Percentiles rank a stretch among this genome's conserved stretches.
These are phyloP conservation scores for Rhizomucor miehei DNA, from an alignment of 371 early-diverging fungal species.

Conservation along the genomic window DNA sequence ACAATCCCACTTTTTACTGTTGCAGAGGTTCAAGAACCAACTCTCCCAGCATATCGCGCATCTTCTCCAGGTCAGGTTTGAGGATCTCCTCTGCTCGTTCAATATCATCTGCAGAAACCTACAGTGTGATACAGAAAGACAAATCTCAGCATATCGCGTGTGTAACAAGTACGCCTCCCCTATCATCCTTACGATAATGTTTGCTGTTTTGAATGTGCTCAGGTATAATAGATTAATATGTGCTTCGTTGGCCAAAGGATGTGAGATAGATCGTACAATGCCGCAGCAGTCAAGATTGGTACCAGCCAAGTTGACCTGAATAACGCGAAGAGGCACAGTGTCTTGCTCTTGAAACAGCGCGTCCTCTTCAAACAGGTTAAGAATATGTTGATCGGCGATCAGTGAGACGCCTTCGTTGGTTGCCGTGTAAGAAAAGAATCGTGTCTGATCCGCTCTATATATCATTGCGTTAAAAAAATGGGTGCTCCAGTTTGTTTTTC, in stretches of 20 bases:
- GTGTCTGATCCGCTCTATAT: conserved; percentile 2
- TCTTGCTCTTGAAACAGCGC: conserved; percentile 56
- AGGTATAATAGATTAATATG: conserved; percentile 70
- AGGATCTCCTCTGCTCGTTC: conserved; percentile 34
- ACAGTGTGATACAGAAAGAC: not conserved
- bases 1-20: not conserved
- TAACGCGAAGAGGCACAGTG: conserved; percentile 58
- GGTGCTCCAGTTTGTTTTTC: not conserved
- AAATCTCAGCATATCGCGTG: too few relatives aligned
- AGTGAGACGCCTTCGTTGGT: conserved; percentile 72
- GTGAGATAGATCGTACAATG: conserved; percentile 74
- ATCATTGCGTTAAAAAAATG: not conserved
- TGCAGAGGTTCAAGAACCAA: conserved; percentile 31
- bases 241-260: conserved; percentile 56
- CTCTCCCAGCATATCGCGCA: conserved; percentile 31
- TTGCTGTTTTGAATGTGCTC: conserved; percentile 71
- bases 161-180: too few relatives aligned
- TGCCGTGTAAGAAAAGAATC: conserved; percentile 74
- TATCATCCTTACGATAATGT: conserved; percentile 65
- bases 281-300: conserved; percentile 65
- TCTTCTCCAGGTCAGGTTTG: conserved; percentile 27
- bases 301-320: conserved; percentile 71
- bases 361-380: conserved; percentile 61
- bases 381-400: conserved; percentile 59
- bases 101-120: conserved; percentile 40